A percentile compares a stretch with the other conserved stretches of the same genome.
Evolutionary conservation across 495 filamentous ascomycete genomes (phyloP).

Genomic region (Neurospora sp.): DNA sequence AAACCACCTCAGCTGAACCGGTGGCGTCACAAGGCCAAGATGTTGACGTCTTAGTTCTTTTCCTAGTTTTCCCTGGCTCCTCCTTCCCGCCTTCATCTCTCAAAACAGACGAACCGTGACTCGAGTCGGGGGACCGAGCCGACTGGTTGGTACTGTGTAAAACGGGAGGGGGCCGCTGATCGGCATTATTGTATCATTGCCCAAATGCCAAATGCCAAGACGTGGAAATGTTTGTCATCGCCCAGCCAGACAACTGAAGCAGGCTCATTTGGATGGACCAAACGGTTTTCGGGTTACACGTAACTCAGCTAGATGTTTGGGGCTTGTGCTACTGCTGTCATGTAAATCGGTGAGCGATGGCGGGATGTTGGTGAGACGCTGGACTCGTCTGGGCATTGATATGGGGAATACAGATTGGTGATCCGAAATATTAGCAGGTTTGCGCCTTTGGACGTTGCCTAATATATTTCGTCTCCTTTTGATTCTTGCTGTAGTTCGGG

Average conservation of each 20-base stretch:
- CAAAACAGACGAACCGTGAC: not conserved
- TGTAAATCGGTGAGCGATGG: not conserved
- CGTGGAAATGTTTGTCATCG: not conserved
- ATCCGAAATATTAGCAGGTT: not conserved
- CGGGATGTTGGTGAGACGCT: not conserved
- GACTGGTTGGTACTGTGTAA: not conserved
- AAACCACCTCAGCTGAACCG: not conserved
- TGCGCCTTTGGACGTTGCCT: not conserved
- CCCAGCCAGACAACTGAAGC: not conserved
- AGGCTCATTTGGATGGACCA: not conserved
- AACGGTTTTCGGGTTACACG: not conserved
- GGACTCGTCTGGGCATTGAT: not conserved
- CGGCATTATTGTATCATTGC: not conserved
- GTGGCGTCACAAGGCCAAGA: not conserved
- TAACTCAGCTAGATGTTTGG: not conserved
- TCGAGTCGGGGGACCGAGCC: not conserved
- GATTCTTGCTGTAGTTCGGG: not conserved
- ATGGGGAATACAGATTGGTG: not conserved
- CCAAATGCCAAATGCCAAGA: not conserved
- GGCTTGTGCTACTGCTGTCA: not conserved
- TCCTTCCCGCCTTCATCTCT: not conserved
- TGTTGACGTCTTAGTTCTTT: not conserved
- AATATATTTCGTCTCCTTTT: not conserved
- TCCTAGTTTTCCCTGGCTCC: not conserved
- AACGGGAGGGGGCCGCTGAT: not conserved